Base-by-base conservation (phyloP, 352 stramenopile genomes). In the Phytophthora crassamura region DNA sequence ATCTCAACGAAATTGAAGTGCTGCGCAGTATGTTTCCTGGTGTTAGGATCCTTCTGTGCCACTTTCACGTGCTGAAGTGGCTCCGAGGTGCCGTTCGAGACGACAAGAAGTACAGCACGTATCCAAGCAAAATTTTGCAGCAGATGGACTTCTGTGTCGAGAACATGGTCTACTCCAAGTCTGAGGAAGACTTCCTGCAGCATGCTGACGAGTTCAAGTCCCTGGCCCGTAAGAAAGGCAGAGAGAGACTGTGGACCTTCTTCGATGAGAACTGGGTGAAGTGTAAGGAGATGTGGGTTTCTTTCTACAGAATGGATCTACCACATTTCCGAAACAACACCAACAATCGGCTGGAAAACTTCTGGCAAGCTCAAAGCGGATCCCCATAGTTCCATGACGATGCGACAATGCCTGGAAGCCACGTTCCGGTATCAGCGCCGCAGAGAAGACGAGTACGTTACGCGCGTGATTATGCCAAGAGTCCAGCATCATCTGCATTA, bases 1-100 rank as follows among this genome's bases (percentile, higher is more conserved):
- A 64, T 56, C n/a, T 56, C n/a, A 64, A 63, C 10, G 35, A 63
- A n/a, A 55, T 63, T 14, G 43, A 55, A 7, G 43, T 63, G 16
- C 22, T 63, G 15, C 22, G 22, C 22, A 46, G 39, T 10, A 55
- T 42, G 39, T 30, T 59, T 32, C 39, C 51, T 20, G 38, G 18
- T 14, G 25, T 5, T 8, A 25, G 51, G 1, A 39, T 42, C 10
- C 22, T 59, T 34, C 22, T 59, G 4, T 59, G 51, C 16, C 51
- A 59, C 39, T 58, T 58, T 16, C 36, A 58, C 18, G 20, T 58
- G 2, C 28, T 58, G 2, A 58, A 58, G 36, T 58, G 20, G 52
- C 28, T 59, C 20, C 28, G 32, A 0, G 3, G 18, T 8, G 22
- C 32, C 1, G 7, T 63, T n/a, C 22, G 42, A 12, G 16, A 61